phyloP scores from a whole-genome alignment of 306 rosid genomes.

The Acacia acuminata region DNA sequence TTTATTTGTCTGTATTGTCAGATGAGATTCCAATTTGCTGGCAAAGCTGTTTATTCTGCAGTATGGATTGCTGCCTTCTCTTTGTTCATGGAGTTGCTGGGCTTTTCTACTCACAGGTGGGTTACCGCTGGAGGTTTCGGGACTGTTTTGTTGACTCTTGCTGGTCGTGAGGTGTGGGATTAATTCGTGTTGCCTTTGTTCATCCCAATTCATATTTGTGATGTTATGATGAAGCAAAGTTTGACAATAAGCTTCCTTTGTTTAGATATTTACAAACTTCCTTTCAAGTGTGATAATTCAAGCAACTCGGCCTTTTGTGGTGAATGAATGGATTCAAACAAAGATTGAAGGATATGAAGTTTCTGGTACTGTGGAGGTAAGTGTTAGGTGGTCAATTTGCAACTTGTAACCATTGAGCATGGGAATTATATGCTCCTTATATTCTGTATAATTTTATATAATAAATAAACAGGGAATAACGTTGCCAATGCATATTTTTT shows the following conservation, averaged over 20 bases:
- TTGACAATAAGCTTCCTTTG: conserved; percentile 29
- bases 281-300: conserved; percentile 96
- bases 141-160: conserved; percentile 93
- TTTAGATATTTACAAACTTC: conserved; percentile 93
- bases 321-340: conserved; percentile 94
- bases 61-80: conserved; percentile 96
- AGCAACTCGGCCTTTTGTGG: conserved; percentile 92
- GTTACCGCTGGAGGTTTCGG: conserved; percentile 99
- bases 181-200: conserved; percentile 1
- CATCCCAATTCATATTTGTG: conserved; percentile 18
- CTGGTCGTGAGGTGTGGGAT: conserved; percentile 89
- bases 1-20: conserved; percentile 34
- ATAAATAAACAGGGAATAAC: not conserved
- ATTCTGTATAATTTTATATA: conserved; percentile 5
- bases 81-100: conserved; percentile 92
- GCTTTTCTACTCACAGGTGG: conserved; percentile 96
- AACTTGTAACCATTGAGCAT: not conserved
- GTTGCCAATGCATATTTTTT: not conserved
- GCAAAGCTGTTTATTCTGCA: conserved; percentile 86
- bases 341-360: conserved; percentile 96
- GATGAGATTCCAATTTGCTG: conserved; percentile 98
- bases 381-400: conserved; percentile 39
- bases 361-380: conserved; percentile 95
- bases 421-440: conserved; percentile 15
- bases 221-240: conserved; percentile 14